Conservation (phyloP, 768 basidiomycete species). For the Pisolithus albus region DNA sequence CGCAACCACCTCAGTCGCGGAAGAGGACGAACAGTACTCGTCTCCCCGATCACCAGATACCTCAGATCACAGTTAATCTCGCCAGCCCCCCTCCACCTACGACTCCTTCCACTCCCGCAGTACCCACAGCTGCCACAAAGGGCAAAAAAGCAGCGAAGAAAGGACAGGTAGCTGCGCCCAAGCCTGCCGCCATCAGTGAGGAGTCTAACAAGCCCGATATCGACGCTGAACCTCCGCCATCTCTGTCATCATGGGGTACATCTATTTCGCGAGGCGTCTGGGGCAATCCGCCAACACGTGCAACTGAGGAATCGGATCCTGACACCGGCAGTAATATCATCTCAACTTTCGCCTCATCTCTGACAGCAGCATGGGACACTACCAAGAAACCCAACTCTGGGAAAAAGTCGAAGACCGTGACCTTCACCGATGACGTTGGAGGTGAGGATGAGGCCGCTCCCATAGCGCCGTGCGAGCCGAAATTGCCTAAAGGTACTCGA, state of each 20-base stretch:
- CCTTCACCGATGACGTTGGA: conserved; percentile 20
- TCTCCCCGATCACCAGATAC: conserved; percentile 19
- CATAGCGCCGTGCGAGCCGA: conserved; percentile 8
- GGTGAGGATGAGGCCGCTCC: conserved; percentile 18
- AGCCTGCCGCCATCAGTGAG: conserved; percentile 12
- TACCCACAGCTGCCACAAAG: conserved; percentile 1
- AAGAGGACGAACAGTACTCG: conserved; percentile 24
- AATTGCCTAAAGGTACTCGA: conserved; percentile 14
- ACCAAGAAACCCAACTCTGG: conserved; percentile 10
- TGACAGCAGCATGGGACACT: conserved; percentile 1
- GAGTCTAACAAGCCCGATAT: conserved; percentile 7
- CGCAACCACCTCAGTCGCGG: conserved; percentile 17
- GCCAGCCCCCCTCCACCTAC: conserved; percentile 5
- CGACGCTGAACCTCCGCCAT: conserved; percentile 17
- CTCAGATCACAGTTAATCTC: conserved; percentile 22
- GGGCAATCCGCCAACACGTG: background rate
- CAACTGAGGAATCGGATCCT: background rate
- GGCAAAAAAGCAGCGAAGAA: conserved; percentile 22
- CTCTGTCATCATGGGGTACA: conserved; percentile 15
- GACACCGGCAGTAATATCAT: background rate
- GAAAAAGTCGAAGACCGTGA: conserved; percentile 23
- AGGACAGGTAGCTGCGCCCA: conserved; percentile 11
- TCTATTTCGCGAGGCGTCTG: conserved; percentile 8
- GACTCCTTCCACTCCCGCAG: conserved; percentile 6
- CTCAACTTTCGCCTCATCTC: background rate